Conservation (phyloP, 2,329 filamentous ascomycete genomes). For the Venturia asperata region DNA sequence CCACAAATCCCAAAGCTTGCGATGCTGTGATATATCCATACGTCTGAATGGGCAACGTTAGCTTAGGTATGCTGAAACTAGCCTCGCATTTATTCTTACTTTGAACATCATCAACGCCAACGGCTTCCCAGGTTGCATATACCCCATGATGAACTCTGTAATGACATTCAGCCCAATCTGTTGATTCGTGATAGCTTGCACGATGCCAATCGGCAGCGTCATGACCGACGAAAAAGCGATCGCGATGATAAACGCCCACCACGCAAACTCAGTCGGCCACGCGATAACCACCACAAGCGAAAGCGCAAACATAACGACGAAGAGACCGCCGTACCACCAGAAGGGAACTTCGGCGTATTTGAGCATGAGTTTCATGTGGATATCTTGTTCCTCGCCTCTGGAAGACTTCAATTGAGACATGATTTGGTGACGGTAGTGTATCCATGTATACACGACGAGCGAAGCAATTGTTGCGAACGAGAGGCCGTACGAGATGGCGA, state of each 20-base stretch:
- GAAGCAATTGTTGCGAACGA: slow-evolving; percentile 66
- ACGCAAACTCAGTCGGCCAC: slow-evolving; percentile 60
- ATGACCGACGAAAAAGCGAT: slow-evolving; percentile 43
- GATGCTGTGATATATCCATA: slow-evolving; percentile 26
- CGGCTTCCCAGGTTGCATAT: slow-evolving; percentile 63
- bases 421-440: slow-evolving; percentile 61
- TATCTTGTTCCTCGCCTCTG: slow-evolving; percentile 45
- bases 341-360: slow-evolving; percentile 49
- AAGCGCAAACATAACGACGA: slow-evolving; percentile 44
- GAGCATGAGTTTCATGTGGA: slow-evolving; percentile 48
- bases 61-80: slow-evolving; percentile 29
- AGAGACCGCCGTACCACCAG: slow-evolving; percentile 51
- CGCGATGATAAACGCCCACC: slow-evolving; percentile 66
- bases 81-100: background rate
- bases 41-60: slow-evolving; percentile 22
- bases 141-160: slow-evolving; percentile 51
- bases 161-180: slow-evolving; percentile 59
- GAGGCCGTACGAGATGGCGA: slow-evolving; percentile 61
- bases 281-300: slow-evolving; percentile 41
- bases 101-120: slow-evolving; percentile 55
- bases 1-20: slow-evolving; percentile 23
- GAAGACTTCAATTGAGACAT: slow-evolving; percentile 56
- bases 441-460: slow-evolving; percentile 56
- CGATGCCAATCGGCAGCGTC: slow-evolving; percentile 53
- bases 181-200: slow-evolving; percentile 63